phyloP scores from a whole-genome alignment of 73 alveolate species.

The Durusdinium trenchii region DNA sequence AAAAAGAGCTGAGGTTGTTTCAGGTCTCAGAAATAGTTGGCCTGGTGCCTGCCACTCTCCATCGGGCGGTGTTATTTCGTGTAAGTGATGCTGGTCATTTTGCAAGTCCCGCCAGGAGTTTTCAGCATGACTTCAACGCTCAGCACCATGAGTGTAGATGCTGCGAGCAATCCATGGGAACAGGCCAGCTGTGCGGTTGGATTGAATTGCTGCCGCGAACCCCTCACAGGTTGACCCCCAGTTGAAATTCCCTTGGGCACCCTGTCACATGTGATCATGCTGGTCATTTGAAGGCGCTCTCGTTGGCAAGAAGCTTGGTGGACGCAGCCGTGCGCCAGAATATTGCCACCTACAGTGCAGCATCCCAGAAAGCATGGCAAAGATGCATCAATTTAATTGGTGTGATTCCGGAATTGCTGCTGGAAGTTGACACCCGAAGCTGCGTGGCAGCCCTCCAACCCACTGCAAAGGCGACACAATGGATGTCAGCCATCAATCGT shows the following conservation, averaged over 20 bases:
- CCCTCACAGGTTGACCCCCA: too few relatives aligned
- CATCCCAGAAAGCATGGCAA: background rate
- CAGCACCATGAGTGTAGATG: background rate
- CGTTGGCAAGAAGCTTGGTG: background rate
- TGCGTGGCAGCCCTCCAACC: background rate
- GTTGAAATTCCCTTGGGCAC: too few relatives aligned
- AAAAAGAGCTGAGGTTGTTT: background rate
- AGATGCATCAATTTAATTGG: background rate
- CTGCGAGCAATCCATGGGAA: background rate
- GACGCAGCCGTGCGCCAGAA: background rate
- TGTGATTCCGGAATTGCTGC: background rate
- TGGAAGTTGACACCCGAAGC: background rate
- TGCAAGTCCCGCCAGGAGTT: background rate
- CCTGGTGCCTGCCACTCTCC: background rate
- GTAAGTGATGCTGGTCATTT: background rate
- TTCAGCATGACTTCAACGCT: constrained; percentile 51
- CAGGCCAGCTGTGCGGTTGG: constrained; percentile 31
- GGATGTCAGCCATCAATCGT: constrained; percentile 14
- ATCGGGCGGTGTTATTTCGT: background rate
- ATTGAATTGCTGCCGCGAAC: too few relatives aligned
- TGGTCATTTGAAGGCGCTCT: background rate
- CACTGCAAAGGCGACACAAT: background rate
- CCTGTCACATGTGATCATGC: too few relatives aligned
- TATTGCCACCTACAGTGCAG: constrained; percentile 35
- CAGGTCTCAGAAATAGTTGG: background rate